phyloP scores from a whole-genome alignment of 1,139 yeast genomes.

The Blastobotrys persicus region DNA sequence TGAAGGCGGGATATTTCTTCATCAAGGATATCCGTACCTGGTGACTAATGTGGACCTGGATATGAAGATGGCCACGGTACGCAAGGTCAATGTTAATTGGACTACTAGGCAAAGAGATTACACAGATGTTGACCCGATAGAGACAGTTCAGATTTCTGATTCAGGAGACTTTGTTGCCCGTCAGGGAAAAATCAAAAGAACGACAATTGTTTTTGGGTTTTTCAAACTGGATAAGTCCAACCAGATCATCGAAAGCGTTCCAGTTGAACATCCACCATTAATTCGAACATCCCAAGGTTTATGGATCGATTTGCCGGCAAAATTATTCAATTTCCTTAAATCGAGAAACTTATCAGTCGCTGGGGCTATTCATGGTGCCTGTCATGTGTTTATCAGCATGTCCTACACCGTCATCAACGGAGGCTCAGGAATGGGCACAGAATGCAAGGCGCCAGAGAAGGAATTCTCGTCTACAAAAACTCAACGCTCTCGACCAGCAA shows the following conservation, averaged over 20 bases:
- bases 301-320: constrained; percentile 81
- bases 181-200: constrained; percentile 69
- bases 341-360: constrained; percentile 64
- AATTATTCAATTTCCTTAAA: constrained; percentile 57
- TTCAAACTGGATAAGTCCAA: constrained; percentile 77
- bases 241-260: constrained; percentile 85
- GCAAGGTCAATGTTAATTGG: constrained; percentile 91
- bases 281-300: constrained; percentile 69
- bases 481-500: constrained; percentile 72
- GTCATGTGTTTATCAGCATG: constrained; percentile 79
- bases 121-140: constrained; percentile 80
- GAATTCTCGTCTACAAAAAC: constrained; percentile 79
- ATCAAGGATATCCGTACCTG: constrained; percentile 87
- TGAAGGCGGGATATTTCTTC: constrained; percentile 93
- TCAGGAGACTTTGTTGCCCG: constrained; percentile 35
- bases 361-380: constrained; percentile 96
- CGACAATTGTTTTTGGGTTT: constrained; percentile 83
- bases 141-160: constrained; percentile 8
- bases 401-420: constrained; percentile 54
- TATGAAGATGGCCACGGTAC: constrained; percentile 74
- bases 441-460: constrained; percentile 95
- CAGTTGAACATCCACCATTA: constrained; percentile 86
- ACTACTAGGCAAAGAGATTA: constrained; percentile 85
- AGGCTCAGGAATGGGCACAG: constrained; percentile 64
- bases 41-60: constrained; percentile 81